Conservation (phyloP, 192 early-diverging fungal species). For the Gamsiella multidivaricata region DNA sequence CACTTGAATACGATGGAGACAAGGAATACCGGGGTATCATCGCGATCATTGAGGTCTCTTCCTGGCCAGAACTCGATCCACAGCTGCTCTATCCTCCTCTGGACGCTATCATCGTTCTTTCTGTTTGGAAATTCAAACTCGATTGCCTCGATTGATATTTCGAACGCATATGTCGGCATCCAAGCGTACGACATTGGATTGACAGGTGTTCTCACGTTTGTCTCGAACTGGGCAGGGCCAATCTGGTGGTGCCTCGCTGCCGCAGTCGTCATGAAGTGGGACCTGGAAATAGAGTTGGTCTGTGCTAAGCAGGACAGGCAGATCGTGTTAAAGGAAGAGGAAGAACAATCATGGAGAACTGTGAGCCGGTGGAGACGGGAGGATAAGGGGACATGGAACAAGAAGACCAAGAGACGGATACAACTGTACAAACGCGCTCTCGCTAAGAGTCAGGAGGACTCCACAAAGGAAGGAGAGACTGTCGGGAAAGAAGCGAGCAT, state of each 20-base stretch:
- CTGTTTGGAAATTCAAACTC: slow-evolving; percentile 80
- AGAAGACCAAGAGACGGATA: slow-evolving; percentile 19
- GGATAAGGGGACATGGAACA: slow-evolving; percentile 16
- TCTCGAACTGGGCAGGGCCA: slow-evolving; percentile 77
- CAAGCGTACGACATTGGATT: slow-evolving; percentile 67
- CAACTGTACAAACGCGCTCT: slow-evolving; percentile 16
- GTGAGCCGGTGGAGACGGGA: slow-evolving; percentile 21
- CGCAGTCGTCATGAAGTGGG: slow-evolving; percentile 33
- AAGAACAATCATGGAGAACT: slow-evolving; percentile 21
- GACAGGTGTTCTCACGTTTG: slow-evolving; percentile 76
- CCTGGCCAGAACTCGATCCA: slow-evolving; percentile 38
- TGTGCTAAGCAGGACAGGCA: slow-evolving; percentile 14
- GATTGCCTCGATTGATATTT: slow-evolving; percentile 81
- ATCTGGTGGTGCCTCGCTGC: slow-evolving; percentile 73
- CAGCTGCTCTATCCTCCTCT: slow-evolving; percentile 52
- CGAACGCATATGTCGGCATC: slow-evolving; percentile 80
- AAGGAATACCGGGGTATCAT: too few species aligned
- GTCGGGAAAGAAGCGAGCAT: background rate
- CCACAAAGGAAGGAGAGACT: background rate
- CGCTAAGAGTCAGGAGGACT: slow-evolving; percentile 6
- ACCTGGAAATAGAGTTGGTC: slow-evolving; percentile 36
- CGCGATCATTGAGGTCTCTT: slow-evolving; percentile 6
- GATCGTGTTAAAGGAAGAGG: background rate
- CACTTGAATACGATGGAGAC: too few species aligned
- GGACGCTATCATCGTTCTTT: slow-evolving; percentile 73